phyloP scores from a whole-genome alignment of 441 rosid species.

The Adansonia grandidieri region DNA sequence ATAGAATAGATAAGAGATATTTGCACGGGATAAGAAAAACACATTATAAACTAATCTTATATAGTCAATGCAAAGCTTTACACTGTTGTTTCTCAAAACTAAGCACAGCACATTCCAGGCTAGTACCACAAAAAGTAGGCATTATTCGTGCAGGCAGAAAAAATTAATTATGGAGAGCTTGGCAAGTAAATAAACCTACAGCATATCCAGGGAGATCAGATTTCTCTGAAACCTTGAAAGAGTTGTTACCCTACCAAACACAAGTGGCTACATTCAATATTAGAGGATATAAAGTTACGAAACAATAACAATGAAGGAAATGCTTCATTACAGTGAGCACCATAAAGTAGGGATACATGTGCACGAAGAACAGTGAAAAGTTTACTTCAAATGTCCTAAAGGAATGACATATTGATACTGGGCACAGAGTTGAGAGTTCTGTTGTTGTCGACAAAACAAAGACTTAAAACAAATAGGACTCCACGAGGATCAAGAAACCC shows the following conservation, averaged over 20 bases:
- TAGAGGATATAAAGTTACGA: background rate
- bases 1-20: background rate
- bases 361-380: background rate
- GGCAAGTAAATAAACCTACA: conserved; percentile 38
- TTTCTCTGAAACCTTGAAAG: conserved; percentile 40
- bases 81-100: background rate
- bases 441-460: background rate
- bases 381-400: background rate
- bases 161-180: background rate
- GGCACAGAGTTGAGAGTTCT: background rate
- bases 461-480: background rate
- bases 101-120: background rate
- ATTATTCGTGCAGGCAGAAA: background rate
- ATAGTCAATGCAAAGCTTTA: background rate
- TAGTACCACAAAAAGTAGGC: background rate
- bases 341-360: background rate
- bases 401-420: background rate
- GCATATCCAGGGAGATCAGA: conserved; percentile 56
- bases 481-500: background rate
- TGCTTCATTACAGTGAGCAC: background rate
- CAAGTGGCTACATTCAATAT: conserved; percentile 11
- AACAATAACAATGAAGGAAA: background rate
- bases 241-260: conserved; percentile 46
- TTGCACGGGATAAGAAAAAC: background rate
- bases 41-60: background rate